phyloP scores from a whole-genome alignment of 257 asterid genomes.

The Fraxinus quadrangulata region DNA sequence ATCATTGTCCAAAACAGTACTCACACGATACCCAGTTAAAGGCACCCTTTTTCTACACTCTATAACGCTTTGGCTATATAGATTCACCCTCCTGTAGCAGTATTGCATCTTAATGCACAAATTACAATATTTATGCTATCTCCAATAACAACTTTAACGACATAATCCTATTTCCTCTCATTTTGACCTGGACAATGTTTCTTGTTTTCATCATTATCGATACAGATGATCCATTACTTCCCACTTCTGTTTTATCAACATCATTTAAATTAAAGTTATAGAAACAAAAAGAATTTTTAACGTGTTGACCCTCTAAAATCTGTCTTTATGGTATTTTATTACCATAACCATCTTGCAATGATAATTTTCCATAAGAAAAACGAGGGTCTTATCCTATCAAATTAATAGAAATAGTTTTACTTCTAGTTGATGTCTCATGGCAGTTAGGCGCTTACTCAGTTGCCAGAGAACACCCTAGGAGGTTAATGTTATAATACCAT shows the following conservation, averaged over 20 bases:
- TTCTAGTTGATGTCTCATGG: neutral
- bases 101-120: neutral
- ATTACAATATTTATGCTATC: neutral
- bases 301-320: neutral
- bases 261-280: neutral
- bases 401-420: neutral
- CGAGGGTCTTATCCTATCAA: neutral
- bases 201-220: neutral
- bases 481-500: neutral
- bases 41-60: neutral
- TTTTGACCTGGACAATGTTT: neutral
- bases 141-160: neutral
- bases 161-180: neutral
- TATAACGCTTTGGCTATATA: neutral
- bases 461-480: neutral
- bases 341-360: neutral
- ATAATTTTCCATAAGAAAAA: neutral
- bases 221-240: neutral
- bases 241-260: neutral
- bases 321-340: neutral
- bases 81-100: neutral
- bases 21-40: neutral
- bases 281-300: too few species aligned
- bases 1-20: neutral
- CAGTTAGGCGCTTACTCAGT: neutral